These are phyloP conservation scores for Geum urbanum DNA, from an alignment of 306 rosid species.

Conservation along the genomic window DNA sequence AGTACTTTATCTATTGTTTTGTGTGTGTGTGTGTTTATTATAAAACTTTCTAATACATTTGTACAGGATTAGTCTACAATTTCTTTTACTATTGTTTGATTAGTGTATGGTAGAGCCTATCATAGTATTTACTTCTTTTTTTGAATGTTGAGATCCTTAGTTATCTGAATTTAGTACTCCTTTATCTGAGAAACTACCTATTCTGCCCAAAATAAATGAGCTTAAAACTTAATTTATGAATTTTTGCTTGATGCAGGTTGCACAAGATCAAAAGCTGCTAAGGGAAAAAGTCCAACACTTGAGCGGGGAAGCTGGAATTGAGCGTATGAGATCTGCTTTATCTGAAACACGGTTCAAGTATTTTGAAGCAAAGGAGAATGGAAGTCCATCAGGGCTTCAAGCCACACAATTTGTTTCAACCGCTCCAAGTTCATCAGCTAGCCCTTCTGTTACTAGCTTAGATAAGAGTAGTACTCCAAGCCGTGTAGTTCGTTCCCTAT, in stretches of 20 bases:
- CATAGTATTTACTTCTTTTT: too few species aligned
- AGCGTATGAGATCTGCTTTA: slow-evolving; percentile 73
- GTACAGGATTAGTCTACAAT: too few species aligned
- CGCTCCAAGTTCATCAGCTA: slow-evolving; percentile 28
- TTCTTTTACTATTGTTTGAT: too few species aligned
- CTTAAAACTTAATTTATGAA: neutral
- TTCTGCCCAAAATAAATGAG: neutral
- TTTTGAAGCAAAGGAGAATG: slow-evolving; percentile 48
- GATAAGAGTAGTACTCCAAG: slow-evolving; percentile 41
- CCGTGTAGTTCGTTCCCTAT: slow-evolving; percentile 72
- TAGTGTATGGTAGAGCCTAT: too few species aligned
- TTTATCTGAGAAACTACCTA: neutral
- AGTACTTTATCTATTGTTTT: too few species aligned
- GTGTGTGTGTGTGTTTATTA: too few species aligned
- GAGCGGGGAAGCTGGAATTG: slow-evolving; percentile 86
- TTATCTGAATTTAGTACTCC: too few species aligned
- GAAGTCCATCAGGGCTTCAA: slow-evolving; percentile 41
- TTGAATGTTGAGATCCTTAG: too few species aligned
- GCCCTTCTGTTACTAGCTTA: slow-evolving; percentile 31
- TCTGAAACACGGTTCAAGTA: slow-evolving; percentile 78
- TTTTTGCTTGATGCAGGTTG: slow-evolving; percentile 45
- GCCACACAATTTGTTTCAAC: slow-evolving; percentile 26
- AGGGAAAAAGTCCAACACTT: slow-evolving; percentile 80
- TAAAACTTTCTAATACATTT: too few species aligned
- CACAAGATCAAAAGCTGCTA: slow-evolving; percentile 70